Evolutionary conservation across 1,284 basidiomycete genomes (phyloP), one percentile per base, ranked within the genome.

Genomic region (Kalmanozyma brasiliensis): DNA sequence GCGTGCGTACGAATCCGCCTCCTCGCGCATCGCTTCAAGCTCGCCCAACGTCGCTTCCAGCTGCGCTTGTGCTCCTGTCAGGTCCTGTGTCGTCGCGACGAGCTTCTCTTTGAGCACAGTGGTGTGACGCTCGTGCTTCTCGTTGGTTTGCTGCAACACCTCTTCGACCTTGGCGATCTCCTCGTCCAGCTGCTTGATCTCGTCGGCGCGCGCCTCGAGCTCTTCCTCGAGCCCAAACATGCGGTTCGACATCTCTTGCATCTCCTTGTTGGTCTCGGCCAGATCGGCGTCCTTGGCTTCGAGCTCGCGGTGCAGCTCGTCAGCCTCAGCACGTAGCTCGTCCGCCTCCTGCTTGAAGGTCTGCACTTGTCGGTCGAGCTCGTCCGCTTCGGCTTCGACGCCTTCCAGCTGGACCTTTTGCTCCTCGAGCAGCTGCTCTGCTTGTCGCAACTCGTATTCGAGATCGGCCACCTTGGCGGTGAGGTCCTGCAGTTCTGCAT

Each of bases 141-240:
- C 58, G 23, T 73, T 70, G 33, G 67, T 81, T 86, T 87, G 57
- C 84, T 88, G 85, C 17, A 91, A 81, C 77, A 90, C 87, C 1
- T 84, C 83, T 22, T 91, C 88, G 26, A 93, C 86, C 52, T 90
- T 89, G 71, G 91, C 90, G 20, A 81, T 79, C 57, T 85, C 85
- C 9, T 83, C 80, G 49, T 85, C 82, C 4, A 84, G 76, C 34
- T 81, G 76, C 34, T 83, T 82, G 55, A 90, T 86, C 75, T 91
- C 76, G 38, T 67, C 70, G n/a, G 53, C 64, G 11, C 70, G 49
- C 40, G 59, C 57, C 47, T 74, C 70, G 33, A 65, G 52, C 47
- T 70, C 63, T 36, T 76, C 62, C 30, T 79, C 77, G 13, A 70
- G 56, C 4, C 55, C 61, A 24, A 62, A 67, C 58, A 66, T 59